phyloP scores from a whole-genome alignment of 352 stramenopile genomes.

The Albugo laibachii region DNA sequence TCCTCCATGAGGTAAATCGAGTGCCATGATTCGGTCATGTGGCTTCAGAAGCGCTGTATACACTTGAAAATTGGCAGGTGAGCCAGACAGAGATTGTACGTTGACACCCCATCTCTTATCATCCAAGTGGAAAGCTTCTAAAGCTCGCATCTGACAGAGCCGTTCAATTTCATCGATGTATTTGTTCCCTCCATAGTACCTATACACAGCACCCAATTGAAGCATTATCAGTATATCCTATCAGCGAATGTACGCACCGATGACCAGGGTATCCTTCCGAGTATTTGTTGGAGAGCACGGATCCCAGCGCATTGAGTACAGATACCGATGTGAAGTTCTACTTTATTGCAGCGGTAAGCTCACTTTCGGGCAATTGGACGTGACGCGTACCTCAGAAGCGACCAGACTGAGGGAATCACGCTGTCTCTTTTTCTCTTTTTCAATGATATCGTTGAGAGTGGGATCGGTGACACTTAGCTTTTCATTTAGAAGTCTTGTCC shows the following conservation, averaged over 20 bases:
- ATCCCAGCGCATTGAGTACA: conserved; percentile 96
- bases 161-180: conserved; percentile 98
- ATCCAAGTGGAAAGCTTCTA: conserved; percentile 95
- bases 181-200: conserved; percentile 99
- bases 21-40: conserved; percentile 96
- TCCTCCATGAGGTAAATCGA: conserved; percentile 96
- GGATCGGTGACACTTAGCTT: conserved; percentile 81
- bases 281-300: conserved; percentile 99
- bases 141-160: conserved; percentile 92
- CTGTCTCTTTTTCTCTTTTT: conserved; percentile 96
- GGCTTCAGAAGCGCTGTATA: conserved; percentile 97
- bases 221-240: neutral
- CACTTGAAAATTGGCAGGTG: conserved; percentile 98
- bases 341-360: neutral
- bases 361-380: neutral
- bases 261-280: conserved; percentile 92
- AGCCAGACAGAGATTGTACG: conserved; percentile 95
- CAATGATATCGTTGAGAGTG: conserved; percentile 87
- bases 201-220: conserved; percentile 1
- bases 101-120: conserved; percentile 92
- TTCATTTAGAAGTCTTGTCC: conserved; percentile 76
- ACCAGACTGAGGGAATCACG: conserved; percentile 96
- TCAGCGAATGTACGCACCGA: conserved; percentile 15
- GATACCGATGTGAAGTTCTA: conserved; percentile 96
- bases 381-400: conserved; percentile 81